Evolutionary conservation across 192 early-diverging fungal species (phyloP).

Genomic region (Pilaira anomala): DNA sequence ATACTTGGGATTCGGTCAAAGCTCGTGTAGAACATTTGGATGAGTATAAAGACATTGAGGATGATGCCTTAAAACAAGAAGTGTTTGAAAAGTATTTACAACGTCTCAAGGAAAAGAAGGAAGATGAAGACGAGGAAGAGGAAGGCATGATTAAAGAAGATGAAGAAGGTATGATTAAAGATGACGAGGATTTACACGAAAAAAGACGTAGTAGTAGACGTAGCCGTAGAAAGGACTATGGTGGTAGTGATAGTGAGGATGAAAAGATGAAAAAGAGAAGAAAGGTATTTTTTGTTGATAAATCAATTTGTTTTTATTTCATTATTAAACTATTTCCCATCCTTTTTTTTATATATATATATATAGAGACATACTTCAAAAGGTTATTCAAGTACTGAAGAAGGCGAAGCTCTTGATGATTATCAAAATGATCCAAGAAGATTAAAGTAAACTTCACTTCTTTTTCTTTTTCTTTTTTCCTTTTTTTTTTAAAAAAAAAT

Average conservation of each 20-base stretch:
- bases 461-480: too few species aligned
- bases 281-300: slow-evolving; percentile 17
- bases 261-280: slow-evolving; percentile 29
- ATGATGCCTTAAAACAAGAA: slow-evolving; percentile 60
- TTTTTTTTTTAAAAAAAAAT: too few species aligned
- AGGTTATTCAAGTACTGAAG: slow-evolving; percentile 27
- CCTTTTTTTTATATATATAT: slow-evolving; percentile 1
- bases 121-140: slow-evolving; percentile 43
- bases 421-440: slow-evolving; percentile 30
- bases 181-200: slow-evolving; percentile 45
- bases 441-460: slow-evolving; percentile 7
- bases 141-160: slow-evolving; percentile 54
- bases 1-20: slow-evolving; percentile 67
- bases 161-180: slow-evolving; percentile 59
- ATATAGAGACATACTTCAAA: slow-evolving; percentile 9
- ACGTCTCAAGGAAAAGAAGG: slow-evolving; percentile 51
- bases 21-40: slow-evolving; percentile 43
- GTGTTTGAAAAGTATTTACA: slow-evolving; percentile 73
- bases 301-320: not conserved
- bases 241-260: slow-evolving; percentile 33
- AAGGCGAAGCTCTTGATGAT: slow-evolving; percentile 36
- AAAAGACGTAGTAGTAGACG: slow-evolving; percentile 28
- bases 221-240: slow-evolving; percentile 22
- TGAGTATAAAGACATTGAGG: slow-evolving; percentile 67
- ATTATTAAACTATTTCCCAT: not conserved